Evolutionary conservation across 2,329 filamentous ascomycete species (phyloP), one percentile per base, ranked within the genome.

Genomic region (Alternaria conjuncta): DNA sequence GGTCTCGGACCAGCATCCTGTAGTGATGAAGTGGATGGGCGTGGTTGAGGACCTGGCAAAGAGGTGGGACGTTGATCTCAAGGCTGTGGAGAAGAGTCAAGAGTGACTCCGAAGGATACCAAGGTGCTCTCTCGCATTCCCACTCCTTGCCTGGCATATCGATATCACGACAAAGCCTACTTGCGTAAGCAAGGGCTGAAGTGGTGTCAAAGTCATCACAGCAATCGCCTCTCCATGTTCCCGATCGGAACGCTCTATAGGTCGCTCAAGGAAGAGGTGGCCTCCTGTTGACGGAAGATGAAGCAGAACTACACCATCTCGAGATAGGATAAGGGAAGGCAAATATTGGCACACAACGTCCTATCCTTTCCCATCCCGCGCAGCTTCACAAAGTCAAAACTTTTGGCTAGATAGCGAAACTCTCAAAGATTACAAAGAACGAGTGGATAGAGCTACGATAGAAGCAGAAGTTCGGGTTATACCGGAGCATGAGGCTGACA

Each of bases 1-100:
- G 56, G 76, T 94, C 49, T 91, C 90, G 1, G 83, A 81, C 43
- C 85, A 87, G 25, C 92, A 94, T 79, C 92, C 92, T 41, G 68
- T 93, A 54, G 76, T 94, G 43, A 78, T 70, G 61, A 89, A 85
- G 76, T 94, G 92, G 92, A 82, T 82, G 32, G 73, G 21, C 2
- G 76, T 82, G 9, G 78, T 87, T 2, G 71, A 79, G 21, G 76
- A 72, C 6, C 80, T 85, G 71, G 80, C 83, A 15, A 64, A 64
- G 61, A 80, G 74, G 50, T 86, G 79, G 74, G 70, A 74, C 2
- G 65, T 84, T 18, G 78, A 82, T 61, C 54, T 78, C 26, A 74
- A 79, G 18, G 80, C 81, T 5, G 73, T 77, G 6, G 81, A 78
- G 7, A 77, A 79, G 49, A 78, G 72, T 15, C 74, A 75, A 12